Evolutionary conservation across 148 eudicot species (phyloP).

Genomic region (Vaccinium corymbosum): DNA sequence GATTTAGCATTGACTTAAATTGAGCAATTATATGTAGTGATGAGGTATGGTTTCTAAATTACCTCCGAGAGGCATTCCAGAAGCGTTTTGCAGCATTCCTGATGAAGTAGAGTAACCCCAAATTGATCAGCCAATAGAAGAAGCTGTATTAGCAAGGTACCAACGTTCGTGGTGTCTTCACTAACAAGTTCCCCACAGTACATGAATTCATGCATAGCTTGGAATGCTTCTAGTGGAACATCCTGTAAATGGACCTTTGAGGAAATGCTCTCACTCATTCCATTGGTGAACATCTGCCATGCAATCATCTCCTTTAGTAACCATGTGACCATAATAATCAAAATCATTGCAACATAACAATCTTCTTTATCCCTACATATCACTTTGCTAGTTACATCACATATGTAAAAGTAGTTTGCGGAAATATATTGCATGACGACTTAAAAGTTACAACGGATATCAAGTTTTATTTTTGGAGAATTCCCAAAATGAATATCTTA

Average conservation of each 20-base stretch:
- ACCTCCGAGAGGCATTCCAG: slow-evolving; percentile 86
- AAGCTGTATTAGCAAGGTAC: slow-evolving; percentile 68
- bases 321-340: not conserved
- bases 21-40: not conserved
- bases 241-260: slow-evolving; percentile 57
- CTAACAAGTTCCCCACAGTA: slow-evolving; percentile 58
- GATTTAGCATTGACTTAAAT: slow-evolving; percentile 8
- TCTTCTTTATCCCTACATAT: not conserved
- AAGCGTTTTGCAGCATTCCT: slow-evolving; percentile 86
- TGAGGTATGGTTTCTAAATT: slow-evolving; percentile 30
- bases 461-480: not conserved
- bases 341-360: not conserved
- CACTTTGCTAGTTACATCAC: not conserved
- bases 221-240: slow-evolving; percentile 65
- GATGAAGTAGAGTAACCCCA: slow-evolving; percentile 72
- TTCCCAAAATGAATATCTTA: not conserved
- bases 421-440: not conserved
- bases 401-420: not conserved
- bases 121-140: slow-evolving; percentile 83
- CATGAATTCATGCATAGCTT: slow-evolving; percentile 68
- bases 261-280: slow-evolving; percentile 83
- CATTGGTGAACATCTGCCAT: slow-evolving; percentile 94
- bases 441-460: not conserved
- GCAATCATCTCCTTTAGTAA: slow-evolving; percentile 15
- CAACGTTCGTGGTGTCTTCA: slow-evolving; percentile 40